phyloP scores from a whole-genome alignment of 1,284 basidiomycete genomes.

The Sporisorium sorghi region DNA sequence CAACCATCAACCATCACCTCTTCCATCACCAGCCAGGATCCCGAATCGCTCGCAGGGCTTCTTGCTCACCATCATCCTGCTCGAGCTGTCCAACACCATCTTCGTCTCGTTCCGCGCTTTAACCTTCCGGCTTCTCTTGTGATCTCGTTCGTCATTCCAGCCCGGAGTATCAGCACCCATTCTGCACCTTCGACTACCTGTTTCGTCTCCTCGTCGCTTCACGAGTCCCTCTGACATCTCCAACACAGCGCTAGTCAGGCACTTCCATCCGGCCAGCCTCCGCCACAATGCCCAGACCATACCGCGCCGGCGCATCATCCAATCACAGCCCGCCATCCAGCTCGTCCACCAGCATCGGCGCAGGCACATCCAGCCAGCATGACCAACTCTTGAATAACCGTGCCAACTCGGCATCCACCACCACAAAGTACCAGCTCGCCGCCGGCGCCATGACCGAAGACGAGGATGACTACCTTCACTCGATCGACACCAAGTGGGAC shows the following conservation, averaged over 20 bases:
- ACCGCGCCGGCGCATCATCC: constrained; percentile 28
- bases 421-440: constrained; percentile 35
- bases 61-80: not conserved
- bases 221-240: no score
- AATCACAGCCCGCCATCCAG: constrained; percentile 33
- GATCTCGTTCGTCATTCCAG: no score
- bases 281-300: constrained; percentile 25
- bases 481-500: constrained; percentile 54
- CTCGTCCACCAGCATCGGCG: constrained; percentile 36
- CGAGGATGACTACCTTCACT: constrained; percentile 62
- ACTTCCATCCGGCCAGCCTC: not conserved
- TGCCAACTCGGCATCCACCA: constrained; percentile 2
- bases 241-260: not conserved
- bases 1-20: not conserved
- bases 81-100: not conserved
- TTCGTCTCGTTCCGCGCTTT: no score
- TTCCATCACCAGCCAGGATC: not conserved
- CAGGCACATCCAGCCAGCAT: constrained; percentile 15
- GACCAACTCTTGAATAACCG: constrained; percentile 22
- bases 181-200: constrained; percentile 1
- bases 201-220: not conserved
- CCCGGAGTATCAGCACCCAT: no score
- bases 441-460: constrained; percentile 34
- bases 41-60: no score
- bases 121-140: no score